phyloP scores from a whole-genome alignment of 257 asterid genomes.

The Leonotis leonurus region DNA sequence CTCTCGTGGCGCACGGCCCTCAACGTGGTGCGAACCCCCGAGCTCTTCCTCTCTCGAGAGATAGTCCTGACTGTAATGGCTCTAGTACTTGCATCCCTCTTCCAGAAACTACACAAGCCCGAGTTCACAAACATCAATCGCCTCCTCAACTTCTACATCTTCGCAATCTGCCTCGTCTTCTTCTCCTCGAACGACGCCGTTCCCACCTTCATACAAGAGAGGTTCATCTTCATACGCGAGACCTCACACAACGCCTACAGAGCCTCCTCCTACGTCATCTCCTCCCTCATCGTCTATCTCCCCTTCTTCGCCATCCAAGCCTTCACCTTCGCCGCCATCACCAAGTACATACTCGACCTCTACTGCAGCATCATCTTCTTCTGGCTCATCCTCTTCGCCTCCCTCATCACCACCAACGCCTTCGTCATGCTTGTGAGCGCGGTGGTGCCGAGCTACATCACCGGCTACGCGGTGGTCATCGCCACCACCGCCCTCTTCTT shows the following conservation, averaged over 20 bases:
- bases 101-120: constrained; percentile 29
- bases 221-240: constrained; percentile 84
- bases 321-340: constrained; percentile 65
- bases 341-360: constrained; percentile 46
- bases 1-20: constrained; percentile 74
- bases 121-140: constrained; percentile 53
- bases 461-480: constrained; percentile 82
- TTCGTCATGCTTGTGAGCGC: constrained; percentile 88
- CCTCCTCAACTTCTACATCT: constrained; percentile 76
- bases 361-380: constrained; percentile 36
- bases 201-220: constrained; percentile 80
- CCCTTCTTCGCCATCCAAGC: constrained; percentile 80
- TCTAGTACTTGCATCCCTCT: constrained; percentile 59
- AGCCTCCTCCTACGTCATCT: constrained; percentile 71
- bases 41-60: constrained; percentile 72
- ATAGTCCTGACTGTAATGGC: constrained; percentile 72
- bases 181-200: constrained; percentile 87
- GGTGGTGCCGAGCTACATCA: constrained; percentile 74
- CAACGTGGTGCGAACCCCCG: constrained; percentile 75
- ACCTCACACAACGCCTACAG: constrained; percentile 82
- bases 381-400: constrained; percentile 72
- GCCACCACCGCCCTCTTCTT: constrained; percentile 90
- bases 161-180: constrained; percentile 65
- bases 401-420: constrained; percentile 79
- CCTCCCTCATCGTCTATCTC: constrained; percentile 81